Evolutionary conservation across 805 yeast genomes (phyloP), one percentile per base, ranked within the genome.

Genomic region (Wickerhamiella alocasiicola): DNA sequence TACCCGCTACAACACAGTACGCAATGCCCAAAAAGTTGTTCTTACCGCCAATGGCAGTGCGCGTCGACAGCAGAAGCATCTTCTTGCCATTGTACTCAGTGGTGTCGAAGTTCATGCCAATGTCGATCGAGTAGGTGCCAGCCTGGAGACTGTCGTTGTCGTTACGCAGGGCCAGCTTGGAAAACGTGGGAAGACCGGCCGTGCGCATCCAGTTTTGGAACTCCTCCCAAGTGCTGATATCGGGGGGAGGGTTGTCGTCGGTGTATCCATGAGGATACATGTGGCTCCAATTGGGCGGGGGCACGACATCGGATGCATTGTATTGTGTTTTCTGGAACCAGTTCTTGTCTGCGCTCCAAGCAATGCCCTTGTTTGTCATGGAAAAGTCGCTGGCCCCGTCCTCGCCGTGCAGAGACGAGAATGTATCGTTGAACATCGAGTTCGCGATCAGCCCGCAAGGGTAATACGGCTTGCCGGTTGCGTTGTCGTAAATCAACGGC

Each of bases 151-250:
- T 53, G 1, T 64, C 64, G 2, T 73, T 65, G 44, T 74, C 78
- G 60, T 83, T 87, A 50, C 80, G 74, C 34, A 79, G 70, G 31
- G 85, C 87, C 27, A 85, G 62, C 56, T 91, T 88, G 67, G 80
- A 76, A 55, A 91, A 88, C 9, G 79, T 74, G 20, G 97, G 94
- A 47, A 88, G 66, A 0, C 94, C 95, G 0, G 97, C 95, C 1
- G 96, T 85, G 53, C 94, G 74, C 96, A 88, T 88, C 98, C 98
- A 88, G 59, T 85, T 88, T 65, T 85, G 95, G 51, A 88, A 72
- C 49, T 77, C 77, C 55, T 83, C 88, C 84, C 91, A 77, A 27
- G 62, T 56, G 2, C 81, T 68, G 36, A 88, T 56, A 55, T 81
- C 78, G 2, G 94, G 94, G 46, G 88, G 51, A n/a, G n/a, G n/a